Conservation (phyloP, 2,329 filamentous ascomycete species). For the Ophiostoma quercus region DNA sequence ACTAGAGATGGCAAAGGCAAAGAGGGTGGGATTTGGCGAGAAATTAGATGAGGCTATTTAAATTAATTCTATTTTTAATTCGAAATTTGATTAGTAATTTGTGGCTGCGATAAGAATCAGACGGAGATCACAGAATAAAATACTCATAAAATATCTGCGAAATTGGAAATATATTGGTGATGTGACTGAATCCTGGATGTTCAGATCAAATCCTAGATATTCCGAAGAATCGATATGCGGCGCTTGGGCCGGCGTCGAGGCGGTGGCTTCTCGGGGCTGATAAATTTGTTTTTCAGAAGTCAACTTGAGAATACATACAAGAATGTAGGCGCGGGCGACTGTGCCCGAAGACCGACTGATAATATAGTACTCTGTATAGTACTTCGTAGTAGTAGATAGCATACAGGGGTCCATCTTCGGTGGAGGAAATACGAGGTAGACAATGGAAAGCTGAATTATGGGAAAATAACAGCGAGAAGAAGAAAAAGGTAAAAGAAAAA, state of each 20-base stretch:
- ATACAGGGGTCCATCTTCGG: background rate
- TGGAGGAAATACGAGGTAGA: background rate
- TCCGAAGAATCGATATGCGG: background rate
- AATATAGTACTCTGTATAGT: background rate
- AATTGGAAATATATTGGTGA: background rate
- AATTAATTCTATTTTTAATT: background rate
- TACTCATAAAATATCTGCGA: background rate
- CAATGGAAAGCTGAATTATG: background rate
- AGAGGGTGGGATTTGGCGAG: background rate
- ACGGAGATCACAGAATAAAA: background rate
- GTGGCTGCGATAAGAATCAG: background rate
- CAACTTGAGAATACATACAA: background rate
- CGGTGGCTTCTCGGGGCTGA: background rate
- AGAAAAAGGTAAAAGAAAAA: background rate
- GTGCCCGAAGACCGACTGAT: background rate
- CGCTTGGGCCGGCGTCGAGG: background rate
- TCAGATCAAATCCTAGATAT: background rate
- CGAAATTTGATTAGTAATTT: background rate
- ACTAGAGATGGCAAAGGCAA: background rate
- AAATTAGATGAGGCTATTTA: background rate
- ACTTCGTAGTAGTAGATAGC: background rate
- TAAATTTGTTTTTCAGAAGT: background rate
- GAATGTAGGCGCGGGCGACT: background rate
- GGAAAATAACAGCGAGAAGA: conserved; percentile 9
- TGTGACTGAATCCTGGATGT: background rate